Evolutionary conservation across 257 asterid genomes (phyloP).

Genomic region (Ligustrum vulgare): DNA sequence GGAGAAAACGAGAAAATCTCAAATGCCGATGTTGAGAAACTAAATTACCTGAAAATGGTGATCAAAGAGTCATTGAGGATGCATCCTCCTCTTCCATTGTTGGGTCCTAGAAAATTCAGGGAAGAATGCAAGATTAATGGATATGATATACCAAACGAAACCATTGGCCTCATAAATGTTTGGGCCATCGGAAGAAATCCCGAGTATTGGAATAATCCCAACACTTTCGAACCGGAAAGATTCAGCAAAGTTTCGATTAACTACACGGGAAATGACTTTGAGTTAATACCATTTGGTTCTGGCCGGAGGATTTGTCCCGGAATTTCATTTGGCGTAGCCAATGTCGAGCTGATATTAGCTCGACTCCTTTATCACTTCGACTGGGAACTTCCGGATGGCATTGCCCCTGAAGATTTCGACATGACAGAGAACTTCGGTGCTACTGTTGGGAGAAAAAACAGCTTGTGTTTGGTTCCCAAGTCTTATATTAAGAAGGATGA

Average conservation of each 20-base stretch:
- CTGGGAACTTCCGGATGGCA: slow-evolving; percentile 3
- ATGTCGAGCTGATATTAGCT: not conserved
- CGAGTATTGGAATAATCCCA: not conserved
- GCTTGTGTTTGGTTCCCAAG: not conserved
- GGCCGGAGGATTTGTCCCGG: slow-evolving; percentile 8
- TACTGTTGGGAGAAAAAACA: not conserved
- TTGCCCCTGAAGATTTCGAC: not conserved
- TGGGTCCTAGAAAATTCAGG: not conserved
- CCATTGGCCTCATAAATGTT: not conserved
- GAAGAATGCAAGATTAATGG: slow-evolving; percentile 1
- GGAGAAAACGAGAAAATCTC: not conserved
- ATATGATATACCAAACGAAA: slow-evolving; percentile 8
- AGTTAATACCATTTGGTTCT: not conserved
- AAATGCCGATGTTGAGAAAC: not conserved
- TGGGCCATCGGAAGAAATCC: slow-evolving; percentile 8
- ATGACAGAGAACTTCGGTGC: not conserved
- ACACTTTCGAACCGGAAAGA: slow-evolving; percentile 1
- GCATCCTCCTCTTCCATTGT: not conserved
- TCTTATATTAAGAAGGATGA: not conserved
- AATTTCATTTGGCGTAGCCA: not conserved
- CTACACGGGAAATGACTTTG: not conserved
- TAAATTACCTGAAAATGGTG: not conserved
- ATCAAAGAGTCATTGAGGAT: slow-evolving; percentile 4
- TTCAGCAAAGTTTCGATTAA: not conserved
- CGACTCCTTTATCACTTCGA: not conserved